A percentile compares a stretch with the other conserved stretches of the same genome.
Conservation (phyloP, 1,139 yeast genomes). For the Nadsonia commutata region DNA sequence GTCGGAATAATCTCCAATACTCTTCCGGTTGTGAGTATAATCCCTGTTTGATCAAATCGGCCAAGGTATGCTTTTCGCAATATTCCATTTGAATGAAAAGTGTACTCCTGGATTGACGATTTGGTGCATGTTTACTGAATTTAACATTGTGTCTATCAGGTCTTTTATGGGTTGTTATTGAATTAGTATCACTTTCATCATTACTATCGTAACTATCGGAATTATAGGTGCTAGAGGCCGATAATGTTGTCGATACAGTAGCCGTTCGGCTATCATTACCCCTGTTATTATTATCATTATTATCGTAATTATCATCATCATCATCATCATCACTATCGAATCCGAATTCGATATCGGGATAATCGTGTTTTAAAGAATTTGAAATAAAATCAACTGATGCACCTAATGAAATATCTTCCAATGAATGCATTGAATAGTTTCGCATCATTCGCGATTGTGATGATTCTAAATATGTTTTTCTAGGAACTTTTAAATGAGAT, state of each 20-base stretch:
- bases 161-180: slow-evolving; percentile 2
- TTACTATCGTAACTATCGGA: slow-evolving; percentile 14
- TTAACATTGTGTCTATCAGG: background rate
- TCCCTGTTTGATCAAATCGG: slow-evolving; percentile 70
- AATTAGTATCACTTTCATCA: slow-evolving; percentile 3
- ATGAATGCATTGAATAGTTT: background rate
- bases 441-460: background rate
- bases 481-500: background rate
- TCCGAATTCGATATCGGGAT: slow-evolving; percentile 20
- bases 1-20: slow-evolving; percentile 82
- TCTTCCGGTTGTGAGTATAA: slow-evolving; percentile 59
- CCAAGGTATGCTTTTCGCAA: slow-evolving; percentile 84
- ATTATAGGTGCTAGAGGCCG: slow-evolving; percentile 11
- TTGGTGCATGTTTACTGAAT: background rate
- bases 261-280: too few relatives aligned
- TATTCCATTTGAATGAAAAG: slow-evolving; percentile 93
- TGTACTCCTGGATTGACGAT: slow-evolving; percentile 30
- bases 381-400: slow-evolving; percentile 20
- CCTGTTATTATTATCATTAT: slow-evolving; percentile 14
- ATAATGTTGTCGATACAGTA: too few relatives aligned
- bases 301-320: slow-evolving; percentile 10
- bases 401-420: slow-evolving; percentile 9
- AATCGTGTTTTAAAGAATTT: slow-evolving; percentile 15
- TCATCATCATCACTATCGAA: slow-evolving; percentile 12
- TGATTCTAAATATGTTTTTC: background rate